Base-by-base conservation (phyloP, 176 grass and related monocot species). In the Neostapfia colusana region DNA sequence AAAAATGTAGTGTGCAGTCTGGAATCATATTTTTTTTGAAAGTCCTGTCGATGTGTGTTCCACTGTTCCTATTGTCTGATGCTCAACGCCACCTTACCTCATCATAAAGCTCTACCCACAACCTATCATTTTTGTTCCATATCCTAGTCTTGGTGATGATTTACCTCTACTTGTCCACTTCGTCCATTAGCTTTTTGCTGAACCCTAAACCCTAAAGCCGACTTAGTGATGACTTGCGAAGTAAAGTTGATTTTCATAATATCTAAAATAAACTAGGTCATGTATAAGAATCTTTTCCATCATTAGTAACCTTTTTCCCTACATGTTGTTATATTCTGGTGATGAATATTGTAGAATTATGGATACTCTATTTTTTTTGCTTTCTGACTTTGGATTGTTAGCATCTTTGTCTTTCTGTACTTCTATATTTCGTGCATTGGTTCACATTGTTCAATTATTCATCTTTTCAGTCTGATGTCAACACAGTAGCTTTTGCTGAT, bases 401-500 rank as follows among this genome's bases (percentile, higher is more conserved):
- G 41, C 41, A 80, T 81, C 12, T 68, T 34, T 43, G 50, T 80
- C 5, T 67, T 77, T 78, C 14, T 48, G 44, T 72, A 51, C 2
- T 35, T 53, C 21, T 54, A 73, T 72, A 51, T 83, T 60, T 59
- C 11, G 17, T 82, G 18, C 56, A 4, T 50, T 49, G 45, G 31
- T 69, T 68, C 10, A 49, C 62, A 31, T 23, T 8, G 21, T 82
- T 65, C 45, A 6, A 39, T n/a, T 69, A 58, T 41, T 61, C 17
- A 40, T 44, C 34, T 74, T 88, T 79, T 59, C 81, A 97, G 93
- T 75, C 85, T 74, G 93, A 97, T 86, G 93, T 93, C 82, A 97
- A 97, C 74, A 90, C 90, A 20, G 93, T 90, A 68, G 76, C 87
- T 28, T 97, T 97, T 78, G 87, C 87, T 63, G 90, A 97, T 82